Conservation (phyloP, 192 early-diverging fungal species). For the Coemansia sp. region DNA sequence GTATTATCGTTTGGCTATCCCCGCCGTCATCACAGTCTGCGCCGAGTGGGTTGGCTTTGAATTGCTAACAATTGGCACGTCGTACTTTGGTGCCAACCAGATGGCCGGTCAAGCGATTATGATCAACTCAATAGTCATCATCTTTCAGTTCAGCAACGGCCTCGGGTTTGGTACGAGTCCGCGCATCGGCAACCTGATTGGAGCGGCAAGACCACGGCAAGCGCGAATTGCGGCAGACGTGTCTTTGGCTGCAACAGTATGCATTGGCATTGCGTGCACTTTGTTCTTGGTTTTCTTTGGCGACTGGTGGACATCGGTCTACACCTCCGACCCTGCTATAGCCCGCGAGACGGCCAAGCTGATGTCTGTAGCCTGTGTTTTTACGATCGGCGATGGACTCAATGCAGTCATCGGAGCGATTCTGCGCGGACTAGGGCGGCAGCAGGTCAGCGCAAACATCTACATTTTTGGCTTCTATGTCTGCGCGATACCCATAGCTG, state of each 20-base stretch:
- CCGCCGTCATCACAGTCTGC: slow-evolving; percentile 73
- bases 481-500: slow-evolving; percentile 56
- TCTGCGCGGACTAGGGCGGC: slow-evolving; percentile 56
- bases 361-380: slow-evolving; percentile 67
- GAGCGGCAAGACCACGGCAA: slow-evolving; percentile 34
- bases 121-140: slow-evolving; percentile 52
- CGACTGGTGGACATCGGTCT: slow-evolving; percentile 55
- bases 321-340: slow-evolving; percentile 72
- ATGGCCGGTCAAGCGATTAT: slow-evolving; percentile 60
- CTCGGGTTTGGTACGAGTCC: slow-evolving; percentile 56
- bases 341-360: slow-evolving; percentile 62
- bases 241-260: slow-evolving; percentile 9
- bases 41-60: slow-evolving; percentile 62
- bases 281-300: slow-evolving; percentile 10
- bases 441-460: slow-evolving; percentile 54
- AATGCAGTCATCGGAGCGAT: slow-evolving; percentile 60
- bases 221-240: slow-evolving; percentile 20
- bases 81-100: slow-evolving; percentile 58
- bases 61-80: slow-evolving; percentile 48
- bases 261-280: background rate
- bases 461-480: slow-evolving; percentile 57
- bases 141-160: slow-evolving; percentile 57
- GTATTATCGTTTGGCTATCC: slow-evolving; percentile 64
- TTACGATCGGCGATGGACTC: slow-evolving; percentile 60
- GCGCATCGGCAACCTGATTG: slow-evolving; percentile 57